Evolutionary conservation across 2,329 filamentous ascomycete species (phyloP), one percentile per base, ranked within the genome.

Genomic region (Fusarium euwallaceae): DNA sequence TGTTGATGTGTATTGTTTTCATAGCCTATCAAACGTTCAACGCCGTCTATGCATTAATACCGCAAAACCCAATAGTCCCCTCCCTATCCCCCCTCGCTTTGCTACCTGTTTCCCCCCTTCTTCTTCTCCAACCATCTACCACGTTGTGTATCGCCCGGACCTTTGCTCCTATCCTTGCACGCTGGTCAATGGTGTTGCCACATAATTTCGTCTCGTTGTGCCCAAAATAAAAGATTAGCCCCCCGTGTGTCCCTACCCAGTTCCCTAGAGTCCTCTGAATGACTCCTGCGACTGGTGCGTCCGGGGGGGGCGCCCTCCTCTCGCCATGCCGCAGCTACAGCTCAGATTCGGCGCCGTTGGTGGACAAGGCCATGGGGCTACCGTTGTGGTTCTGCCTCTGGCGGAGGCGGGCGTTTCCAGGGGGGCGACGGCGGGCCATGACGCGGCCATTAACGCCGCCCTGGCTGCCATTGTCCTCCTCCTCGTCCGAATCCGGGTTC

Each of bases 271-370:
- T 37, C 16, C 29, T 41, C 6, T 45, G 24, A 22, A 10, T 36
- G 17, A 34, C 36, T 55, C 37, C 51, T 32, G n/a, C 41, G n/a
- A 45, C 27, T 55, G 48, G 55, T 20, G 43, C 53, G 29, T 61
- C 51, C 39, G 37, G 39, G 51, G 55, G 20, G 53, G 29, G 22
- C 20, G 66, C 63, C 22, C 22, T 22, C 61, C 60, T 36, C 24
- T 24, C 58, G 69, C 66, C 64, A 60, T n/a, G 73, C 74, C 75
- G 48, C 65, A 34, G 66, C 80, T 84, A 84, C 77, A 91, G 86
- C 81, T 90, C 89, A 37, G 88, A 89, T 79, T 90, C 88, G 66
- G 85, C 88, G 63, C 88, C 88, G 69, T 90, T 90, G 6, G 87
- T 83, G 72, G 90, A 89, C 60, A 89, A 72, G 5, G 84, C 84